Percentiles rank a stretch among this genome's conserved stretches.
Conservation (phyloP, 2,329 filamentous ascomycete genomes). For the Aspergillus flavus region DNA sequence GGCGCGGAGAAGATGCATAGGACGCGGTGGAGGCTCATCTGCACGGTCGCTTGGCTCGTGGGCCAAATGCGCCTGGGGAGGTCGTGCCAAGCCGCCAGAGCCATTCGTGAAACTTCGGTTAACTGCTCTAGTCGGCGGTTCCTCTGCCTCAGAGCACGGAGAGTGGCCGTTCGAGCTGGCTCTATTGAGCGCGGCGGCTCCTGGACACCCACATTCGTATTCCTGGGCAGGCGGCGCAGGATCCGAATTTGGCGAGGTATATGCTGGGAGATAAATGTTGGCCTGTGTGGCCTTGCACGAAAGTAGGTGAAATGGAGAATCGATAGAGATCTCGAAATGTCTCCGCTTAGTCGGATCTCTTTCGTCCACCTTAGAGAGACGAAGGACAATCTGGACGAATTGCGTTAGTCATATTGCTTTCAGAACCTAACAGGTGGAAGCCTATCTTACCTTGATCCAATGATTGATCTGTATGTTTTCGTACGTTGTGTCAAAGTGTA, state of each 20-base stretch:
- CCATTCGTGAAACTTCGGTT: conserved; percentile 43
- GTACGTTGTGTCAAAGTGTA: conserved; percentile 92
- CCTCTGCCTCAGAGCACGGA: conserved; percentile 31
- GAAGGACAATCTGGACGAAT: conserved; percentile 75
- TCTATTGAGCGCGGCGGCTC: conserved; percentile 55
- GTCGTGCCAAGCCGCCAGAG: conserved; percentile 47
- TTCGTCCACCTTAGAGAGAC: conserved; percentile 80
- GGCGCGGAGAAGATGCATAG: conserved; percentile 80
- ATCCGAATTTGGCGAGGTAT: conserved; percentile 61
- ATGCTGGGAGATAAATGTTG: conserved; percentile 83
- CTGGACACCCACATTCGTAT: conserved; percentile 69
- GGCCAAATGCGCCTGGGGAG: conserved; percentile 53
- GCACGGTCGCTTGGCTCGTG: conserved; percentile 49
- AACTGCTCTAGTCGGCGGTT: conserved; percentile 27
- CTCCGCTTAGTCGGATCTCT: conserved; percentile 77
- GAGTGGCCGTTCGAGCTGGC: conserved; percentile 28
- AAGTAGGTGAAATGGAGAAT: conserved; percentile 90
- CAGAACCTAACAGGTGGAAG: background rate
- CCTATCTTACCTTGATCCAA: conserved; percentile 79
- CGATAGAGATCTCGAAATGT: conserved; percentile 95
- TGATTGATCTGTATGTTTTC: conserved; percentile 92
- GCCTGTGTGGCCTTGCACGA: conserved; percentile 91
- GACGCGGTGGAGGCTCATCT: conserved; percentile 56
- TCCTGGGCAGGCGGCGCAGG: conserved; percentile 56
- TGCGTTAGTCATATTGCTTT: conserved; percentile 14